Evolutionary conservation across 495 filamentous ascomycete species (phyloP).

Genomic region (Trichoderma virens): DNA sequence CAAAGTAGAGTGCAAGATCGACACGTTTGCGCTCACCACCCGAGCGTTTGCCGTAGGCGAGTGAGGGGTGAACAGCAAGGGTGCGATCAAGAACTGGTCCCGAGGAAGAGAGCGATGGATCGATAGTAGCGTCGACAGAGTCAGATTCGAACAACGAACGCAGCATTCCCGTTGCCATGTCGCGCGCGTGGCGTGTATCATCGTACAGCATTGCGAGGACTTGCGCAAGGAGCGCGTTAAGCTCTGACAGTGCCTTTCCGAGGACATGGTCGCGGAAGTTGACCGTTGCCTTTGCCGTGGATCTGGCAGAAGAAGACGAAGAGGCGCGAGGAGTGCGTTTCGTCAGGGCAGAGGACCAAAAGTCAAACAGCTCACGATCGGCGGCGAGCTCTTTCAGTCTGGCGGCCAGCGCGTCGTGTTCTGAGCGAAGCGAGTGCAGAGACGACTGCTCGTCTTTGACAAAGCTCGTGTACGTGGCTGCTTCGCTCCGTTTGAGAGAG

Average conservation of each 20-base stretch:
- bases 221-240: constrained; percentile 22
- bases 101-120: not conserved
- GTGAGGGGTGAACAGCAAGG: constrained; percentile 14
- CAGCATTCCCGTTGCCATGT: constrained; percentile 20
- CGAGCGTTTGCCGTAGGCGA: constrained; percentile 26
- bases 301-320: not conserved
- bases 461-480: not conserved
- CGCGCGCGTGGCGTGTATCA: constrained; percentile 19
- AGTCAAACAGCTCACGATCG: constrained; percentile 19
- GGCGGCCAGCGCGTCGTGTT: not conserved
- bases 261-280: constrained; percentile 21
- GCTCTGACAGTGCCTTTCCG: constrained; percentile 17
- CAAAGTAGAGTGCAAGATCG: constrained; percentile 29
- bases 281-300: constrained; percentile 11
- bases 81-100: constrained; percentile 16
- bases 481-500: constrained; percentile 8
- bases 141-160: constrained; percentile 14
- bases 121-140: not conserved
- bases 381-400: constrained; percentile 13
- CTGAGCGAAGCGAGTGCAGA: not conserved
- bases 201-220: constrained; percentile 24
- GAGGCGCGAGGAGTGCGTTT: constrained; percentile 12
- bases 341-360: constrained; percentile 22
- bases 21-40: constrained; percentile 29
- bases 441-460: constrained; percentile 4